Base-by-base conservation (phyloP, 805 yeast genomes). In the Lipomyces yamanashiensis region DNA sequence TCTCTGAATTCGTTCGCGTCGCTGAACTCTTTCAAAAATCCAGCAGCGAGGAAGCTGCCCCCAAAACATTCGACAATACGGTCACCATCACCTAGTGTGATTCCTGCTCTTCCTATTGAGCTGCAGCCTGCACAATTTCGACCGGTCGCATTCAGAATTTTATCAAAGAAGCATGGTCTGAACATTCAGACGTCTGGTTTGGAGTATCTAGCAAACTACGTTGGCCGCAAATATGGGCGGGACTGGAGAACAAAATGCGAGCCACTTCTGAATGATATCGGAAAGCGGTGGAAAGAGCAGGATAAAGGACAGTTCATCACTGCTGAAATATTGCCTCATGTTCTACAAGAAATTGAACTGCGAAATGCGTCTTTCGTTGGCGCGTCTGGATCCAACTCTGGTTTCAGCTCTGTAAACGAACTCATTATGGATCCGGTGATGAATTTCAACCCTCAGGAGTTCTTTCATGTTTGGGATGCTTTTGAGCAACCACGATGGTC, bases 91-190 rank as follows among this genome's bases (percentile, higher is more conserved):
- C 62, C 64, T 5, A 37, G 54, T 7, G 37, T 60, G 23, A 37
- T 45, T 19, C 54, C 49, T 10, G 58, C 67, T 15, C 81, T 92
- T 12, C 98, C 98, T 0, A 86, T 90, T 1, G 82, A 82, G 62
- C 84, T 93, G 1, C 89, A 86, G 58, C 90, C 97, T 0, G 84
- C 93, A 0, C 89, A 89, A 71, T 78, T 95, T 50, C 83, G 99
- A 51, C 99, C 99, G 0, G 78, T 93, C 54, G 98, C 98, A 0
- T 95, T 92, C 74, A 80, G 99, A 47, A 84, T 93, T 1, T 76
- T 95, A 8, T 90, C 98, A 4, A 93, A 92, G 76, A 95, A 93
- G 73, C 93, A 91, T 74, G 97, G 98, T 0, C 82, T 95, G 36
- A 92, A 92, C 74, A 84, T 95, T 67, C 91, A 93, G 71, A 87